phyloP scores from a whole-genome alignment of 2,329 filamentous ascomycete species.

The Pseudopyrenochaeta lycopersici region DNA sequence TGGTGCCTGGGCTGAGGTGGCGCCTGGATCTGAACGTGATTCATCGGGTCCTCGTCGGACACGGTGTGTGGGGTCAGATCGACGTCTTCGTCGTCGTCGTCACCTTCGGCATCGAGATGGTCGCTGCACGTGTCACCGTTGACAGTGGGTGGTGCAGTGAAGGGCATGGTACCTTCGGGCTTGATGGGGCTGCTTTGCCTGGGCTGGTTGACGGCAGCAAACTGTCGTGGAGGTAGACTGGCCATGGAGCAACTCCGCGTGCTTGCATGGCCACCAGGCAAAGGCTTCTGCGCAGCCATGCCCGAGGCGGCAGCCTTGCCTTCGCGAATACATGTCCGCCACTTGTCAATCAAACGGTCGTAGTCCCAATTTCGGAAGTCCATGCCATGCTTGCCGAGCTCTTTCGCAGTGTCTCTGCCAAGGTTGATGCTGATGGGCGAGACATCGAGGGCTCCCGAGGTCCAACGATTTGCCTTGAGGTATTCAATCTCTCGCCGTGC shows the following conservation, averaged over 20 bases:
- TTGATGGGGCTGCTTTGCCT: constrained; percentile 29
- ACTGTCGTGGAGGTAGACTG: constrained; percentile 35
- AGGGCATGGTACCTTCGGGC: constrained; percentile 31
- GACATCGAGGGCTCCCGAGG: constrained; percentile 34
- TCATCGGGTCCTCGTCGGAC: constrained; percentile 31
- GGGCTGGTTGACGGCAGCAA: constrained; percentile 24
- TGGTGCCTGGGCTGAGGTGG: constrained; percentile 15
- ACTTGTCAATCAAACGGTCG: constrained; percentile 52
- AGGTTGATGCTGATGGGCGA: constrained; percentile 49
- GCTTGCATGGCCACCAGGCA: constrained; percentile 28
- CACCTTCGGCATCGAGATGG: constrained; percentile 47
- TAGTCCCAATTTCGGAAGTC: constrained; percentile 53
- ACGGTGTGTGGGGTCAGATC: constrained; percentile 40
- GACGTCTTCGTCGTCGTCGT: constrained; percentile 47
- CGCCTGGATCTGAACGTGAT: constrained; percentile 22
- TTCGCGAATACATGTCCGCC: constrained; percentile 47
- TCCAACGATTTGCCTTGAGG: constrained; percentile 45
- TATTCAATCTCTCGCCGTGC: constrained; percentile 54
- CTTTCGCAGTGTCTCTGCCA: constrained; percentile 47
- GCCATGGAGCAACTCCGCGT: constrained; percentile 41
- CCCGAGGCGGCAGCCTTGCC: constrained; percentile 35
- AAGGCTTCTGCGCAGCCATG: constrained; percentile 46
- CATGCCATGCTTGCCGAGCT: constrained; percentile 48
- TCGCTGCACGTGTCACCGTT: constrained; percentile 37
- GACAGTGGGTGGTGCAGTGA: constrained; percentile 42